phyloP scores from a whole-genome alignment of 2,329 filamentous ascomycete genomes.

The Endocalyx cinctus region DNA sequence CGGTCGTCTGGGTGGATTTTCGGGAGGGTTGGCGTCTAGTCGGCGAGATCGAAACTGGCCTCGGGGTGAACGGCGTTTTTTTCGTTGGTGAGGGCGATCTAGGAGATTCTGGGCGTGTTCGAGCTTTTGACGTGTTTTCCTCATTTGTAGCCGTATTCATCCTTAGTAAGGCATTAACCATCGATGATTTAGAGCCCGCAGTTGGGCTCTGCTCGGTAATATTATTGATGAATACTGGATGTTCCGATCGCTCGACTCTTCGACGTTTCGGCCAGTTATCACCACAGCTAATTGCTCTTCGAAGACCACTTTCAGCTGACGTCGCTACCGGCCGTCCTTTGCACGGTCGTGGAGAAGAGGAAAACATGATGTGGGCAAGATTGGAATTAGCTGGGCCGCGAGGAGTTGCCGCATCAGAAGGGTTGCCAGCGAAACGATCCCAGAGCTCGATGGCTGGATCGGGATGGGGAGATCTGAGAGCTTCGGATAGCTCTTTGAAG shows the following conservation, averaged over 20 bases:
- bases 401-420: slow-evolving; percentile 36
- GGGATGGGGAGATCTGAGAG: slow-evolving; percentile 61
- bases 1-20: slow-evolving; percentile 10
- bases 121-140: slow-evolving; percentile 39
- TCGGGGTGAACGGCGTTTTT: slow-evolving; percentile 19
- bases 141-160: slow-evolving; percentile 58
- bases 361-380: slow-evolving; percentile 62
- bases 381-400: slow-evolving; percentile 50
- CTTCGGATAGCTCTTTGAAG: slow-evolving; percentile 52
- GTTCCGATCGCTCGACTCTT: slow-evolving; percentile 48
- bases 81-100: slow-evolving; percentile 44
- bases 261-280: slow-evolving; percentile 68
- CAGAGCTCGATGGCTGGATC: slow-evolving; percentile 73
- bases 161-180: slow-evolving; percentile 61
- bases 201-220: slow-evolving; percentile 34
- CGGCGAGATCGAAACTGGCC: slow-evolving; percentile 10
- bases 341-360: slow-evolving; percentile 62
- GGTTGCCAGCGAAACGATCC: slow-evolving; percentile 64
- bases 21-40: slow-evolving; percentile 15
- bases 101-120: slow-evolving; percentile 22
- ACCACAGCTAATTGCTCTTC: slow-evolving; percentile 65
- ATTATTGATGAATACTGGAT: slow-evolving; percentile 27
- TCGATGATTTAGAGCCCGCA: slow-evolving; percentile 50
- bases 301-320: slow-evolving; percentile 45
- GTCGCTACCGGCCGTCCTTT: slow-evolving; percentile 36